Percentiles rank a stretch among this genome's conserved stretches.
Conservation (phyloP, 306 rosid genomes). For the Prunus salicina region DNA sequence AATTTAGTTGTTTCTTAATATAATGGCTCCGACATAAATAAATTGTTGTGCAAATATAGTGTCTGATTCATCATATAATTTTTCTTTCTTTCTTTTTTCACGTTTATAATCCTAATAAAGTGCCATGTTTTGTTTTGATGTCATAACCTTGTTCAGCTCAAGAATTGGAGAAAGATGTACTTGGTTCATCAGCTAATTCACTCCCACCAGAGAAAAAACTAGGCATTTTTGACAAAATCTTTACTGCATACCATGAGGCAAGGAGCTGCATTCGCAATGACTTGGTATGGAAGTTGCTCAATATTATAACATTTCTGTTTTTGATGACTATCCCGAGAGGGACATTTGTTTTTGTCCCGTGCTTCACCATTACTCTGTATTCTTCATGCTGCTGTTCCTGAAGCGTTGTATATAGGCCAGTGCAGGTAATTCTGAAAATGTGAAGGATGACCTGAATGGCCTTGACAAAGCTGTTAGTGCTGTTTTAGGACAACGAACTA, state of each 20-base stretch:
- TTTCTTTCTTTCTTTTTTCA: constrained; percentile 2
- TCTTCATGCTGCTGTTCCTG: constrained; percentile 16
- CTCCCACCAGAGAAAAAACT: constrained; percentile 76
- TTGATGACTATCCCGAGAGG: background rate
- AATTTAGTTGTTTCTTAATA: background rate
- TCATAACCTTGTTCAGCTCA: constrained; percentile 69
- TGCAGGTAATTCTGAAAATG: constrained; percentile 81
- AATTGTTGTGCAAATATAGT: background rate
- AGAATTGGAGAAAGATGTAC: constrained; percentile 90
- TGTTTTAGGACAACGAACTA: constrained; percentile 86
- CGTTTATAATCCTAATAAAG: background rate
- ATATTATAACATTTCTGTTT: background rate
- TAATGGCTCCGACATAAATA: background rate
- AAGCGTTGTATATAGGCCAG: constrained; percentile 53
- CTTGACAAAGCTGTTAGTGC: constrained; percentile 98
- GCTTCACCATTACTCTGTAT: background rate
- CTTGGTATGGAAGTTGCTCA: constrained; percentile 55
- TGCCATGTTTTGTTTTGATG: constrained; percentile 26
- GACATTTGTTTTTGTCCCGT: background rate
- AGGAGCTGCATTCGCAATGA: constrained; percentile 91
- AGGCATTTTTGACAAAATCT: constrained; percentile 80
- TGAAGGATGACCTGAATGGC: constrained; percentile 89
- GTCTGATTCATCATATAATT: constrained; percentile 9
- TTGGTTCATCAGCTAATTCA: constrained; percentile 63
- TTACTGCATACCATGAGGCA: constrained; percentile 93